Evolutionary conservation across 2,329 filamentous ascomycete species (phyloP).

Genomic region (Colletotrichum eleusines): DNA sequence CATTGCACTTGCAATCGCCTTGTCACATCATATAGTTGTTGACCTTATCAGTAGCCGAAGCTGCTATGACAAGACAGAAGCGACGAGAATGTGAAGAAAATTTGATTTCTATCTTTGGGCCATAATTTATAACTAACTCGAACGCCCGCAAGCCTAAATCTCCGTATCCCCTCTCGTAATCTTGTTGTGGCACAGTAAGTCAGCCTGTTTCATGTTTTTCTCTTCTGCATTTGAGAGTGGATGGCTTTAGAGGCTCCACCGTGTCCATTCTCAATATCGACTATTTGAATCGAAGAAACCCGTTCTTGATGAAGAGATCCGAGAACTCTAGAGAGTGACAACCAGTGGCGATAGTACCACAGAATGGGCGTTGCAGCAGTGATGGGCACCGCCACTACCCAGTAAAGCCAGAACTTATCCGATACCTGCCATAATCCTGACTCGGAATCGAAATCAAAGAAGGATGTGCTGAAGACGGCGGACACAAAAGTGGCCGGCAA

Average conservation of each 20-base stretch:
- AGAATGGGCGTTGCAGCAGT: constrained; percentile 43
- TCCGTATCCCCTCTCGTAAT: neutral
- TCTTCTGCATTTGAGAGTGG: neutral
- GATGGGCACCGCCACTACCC: constrained; percentile 49
- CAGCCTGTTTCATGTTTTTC: neutral
- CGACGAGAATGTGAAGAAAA: neutral
- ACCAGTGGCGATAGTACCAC: constrained; percentile 43
- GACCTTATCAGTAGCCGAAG: neutral
- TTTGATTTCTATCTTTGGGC: neutral
- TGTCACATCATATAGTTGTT: neutral
- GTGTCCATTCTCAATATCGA: neutral
- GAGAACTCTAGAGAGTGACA: neutral
- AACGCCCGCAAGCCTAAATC: neutral
- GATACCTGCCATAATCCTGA: constrained; percentile 48
- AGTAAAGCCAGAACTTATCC: constrained; percentile 53
- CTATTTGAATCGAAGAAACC: neutral
- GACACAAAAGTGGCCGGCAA: constrained; percentile 65
- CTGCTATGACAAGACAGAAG: neutral
- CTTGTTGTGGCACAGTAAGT: neutral
- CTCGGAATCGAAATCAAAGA: constrained; percentile 52
- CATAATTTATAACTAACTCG: neutral
- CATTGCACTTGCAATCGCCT: neutral
- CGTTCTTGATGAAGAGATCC: neutral
- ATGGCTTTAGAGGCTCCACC: neutral
- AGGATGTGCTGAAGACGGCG: constrained; percentile 60